A percentile compares a stretch with the other conserved stretches of the same genome.
Conservation (phyloP, 257 asterid genomes). For the Solanum medicagineum region DNA sequence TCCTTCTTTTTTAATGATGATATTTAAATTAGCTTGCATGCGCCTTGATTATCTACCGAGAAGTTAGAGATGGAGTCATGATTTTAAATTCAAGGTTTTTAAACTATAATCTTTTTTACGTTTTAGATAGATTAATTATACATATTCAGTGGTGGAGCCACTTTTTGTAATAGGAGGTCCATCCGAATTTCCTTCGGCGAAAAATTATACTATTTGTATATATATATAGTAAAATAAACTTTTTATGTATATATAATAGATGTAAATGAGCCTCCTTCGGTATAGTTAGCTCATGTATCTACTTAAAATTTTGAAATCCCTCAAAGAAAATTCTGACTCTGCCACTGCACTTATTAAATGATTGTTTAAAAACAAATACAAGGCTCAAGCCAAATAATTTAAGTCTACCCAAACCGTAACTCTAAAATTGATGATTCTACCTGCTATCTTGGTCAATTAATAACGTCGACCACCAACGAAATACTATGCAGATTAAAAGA, state of each 20-base stretch:
- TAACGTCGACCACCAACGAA: background rate
- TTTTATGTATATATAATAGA: too few relatives aligned
- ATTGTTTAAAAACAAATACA: background rate
- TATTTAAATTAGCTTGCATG: background rate
- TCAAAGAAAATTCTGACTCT: too few relatives aligned
- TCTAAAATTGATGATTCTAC: background rate
- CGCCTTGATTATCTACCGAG: background rate
- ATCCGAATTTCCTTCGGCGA: too few relatives aligned
- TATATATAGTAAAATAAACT: too few relatives aligned
- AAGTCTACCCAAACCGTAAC: background rate
- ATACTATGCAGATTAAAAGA: too few relatives aligned
- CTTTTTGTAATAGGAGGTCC: too few relatives aligned
- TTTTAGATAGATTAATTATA: background rate
- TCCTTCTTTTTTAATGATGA: background rate
- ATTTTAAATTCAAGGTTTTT: background rate
- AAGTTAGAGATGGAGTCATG: background rate
- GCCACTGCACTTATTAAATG: background rate
- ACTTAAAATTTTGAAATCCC: too few relatives aligned
- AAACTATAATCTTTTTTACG: background rate
- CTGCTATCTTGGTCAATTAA: too few relatives aligned
- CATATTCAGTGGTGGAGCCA: background rate
- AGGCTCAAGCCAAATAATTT: background rate
- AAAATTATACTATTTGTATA: too few relatives aligned
- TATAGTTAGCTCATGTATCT: too few relatives aligned
- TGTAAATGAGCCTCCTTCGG: too few relatives aligned